A percentile compares a stretch with the other conserved stretches of the same genome.
phyloP scores from a whole-genome alignment of 208 protist genomes.

The Wallacemonas sp. region DNA sequence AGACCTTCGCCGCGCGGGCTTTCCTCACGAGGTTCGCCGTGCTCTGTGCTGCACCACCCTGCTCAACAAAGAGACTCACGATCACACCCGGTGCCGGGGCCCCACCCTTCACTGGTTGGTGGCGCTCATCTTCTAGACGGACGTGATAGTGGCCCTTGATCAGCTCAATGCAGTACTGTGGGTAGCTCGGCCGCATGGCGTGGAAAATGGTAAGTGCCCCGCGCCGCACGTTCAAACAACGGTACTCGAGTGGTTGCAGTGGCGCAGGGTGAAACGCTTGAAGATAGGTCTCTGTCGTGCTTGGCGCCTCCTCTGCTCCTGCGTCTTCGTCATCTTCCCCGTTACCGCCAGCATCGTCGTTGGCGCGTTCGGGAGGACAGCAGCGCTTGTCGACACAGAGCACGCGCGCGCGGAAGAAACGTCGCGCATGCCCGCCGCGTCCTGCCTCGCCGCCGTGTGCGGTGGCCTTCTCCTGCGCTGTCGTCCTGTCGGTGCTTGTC shows the following conservation, averaged over 20 bases:
- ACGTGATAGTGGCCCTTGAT: constrained; percentile 26
- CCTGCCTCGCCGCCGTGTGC: background rate
- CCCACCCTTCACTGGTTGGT: too few relatives aligned
- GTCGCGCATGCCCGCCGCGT: background rate
- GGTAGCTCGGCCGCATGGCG: constrained; percentile 20
- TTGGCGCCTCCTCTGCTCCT: background rate
- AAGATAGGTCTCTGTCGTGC: background rate
- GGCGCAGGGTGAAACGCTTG: constrained; percentile 7
- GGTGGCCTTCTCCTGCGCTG: background rate
- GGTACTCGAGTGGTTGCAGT: constrained; percentile 5
- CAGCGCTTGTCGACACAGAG: background rate
- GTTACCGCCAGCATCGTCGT: background rate
- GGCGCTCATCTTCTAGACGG: background rate
- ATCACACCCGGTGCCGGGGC: too few relatives aligned
- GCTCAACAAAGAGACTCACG: constrained; percentile 12
- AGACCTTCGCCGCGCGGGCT: background rate
- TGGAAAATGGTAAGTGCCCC: constrained; percentile 42
- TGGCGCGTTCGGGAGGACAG: background rate
- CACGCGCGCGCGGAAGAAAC: background rate
- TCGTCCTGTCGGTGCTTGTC: background rate
- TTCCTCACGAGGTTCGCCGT: background rate
- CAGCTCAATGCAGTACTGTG: constrained; percentile 36
- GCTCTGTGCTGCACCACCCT: constrained; percentile 2
- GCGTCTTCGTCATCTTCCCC: background rate
- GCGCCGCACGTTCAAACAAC: constrained; percentile 24